phyloP scores from a whole-genome alignment of 495 filamentous ascomycete genomes.

The Apodospora peruviana region DNA sequence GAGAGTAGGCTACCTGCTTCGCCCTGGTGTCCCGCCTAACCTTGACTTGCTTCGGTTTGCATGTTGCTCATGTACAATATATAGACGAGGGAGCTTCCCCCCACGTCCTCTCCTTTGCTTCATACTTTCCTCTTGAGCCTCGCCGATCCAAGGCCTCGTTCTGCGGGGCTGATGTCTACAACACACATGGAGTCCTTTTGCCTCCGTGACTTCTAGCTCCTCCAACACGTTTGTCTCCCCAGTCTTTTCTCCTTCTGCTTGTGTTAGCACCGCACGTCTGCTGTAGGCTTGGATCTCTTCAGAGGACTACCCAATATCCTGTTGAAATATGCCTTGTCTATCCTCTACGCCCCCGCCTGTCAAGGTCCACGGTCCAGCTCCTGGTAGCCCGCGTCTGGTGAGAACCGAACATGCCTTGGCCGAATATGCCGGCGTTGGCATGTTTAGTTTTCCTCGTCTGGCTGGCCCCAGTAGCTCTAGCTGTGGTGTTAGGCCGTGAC shows the following conservation, averaged over 20 bases:
- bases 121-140: constrained; percentile 4
- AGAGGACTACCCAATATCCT: constrained; percentile 11
- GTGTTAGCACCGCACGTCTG: background rate
- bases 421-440: constrained; percentile 8
- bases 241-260: constrained; percentile 1
- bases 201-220: constrained; percentile 10
- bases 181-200: constrained; percentile 12
- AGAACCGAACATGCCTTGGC: constrained; percentile 9
- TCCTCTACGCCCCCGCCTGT: constrained; percentile 2
- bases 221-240: constrained; percentile 18
- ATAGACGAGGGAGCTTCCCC: constrained; percentile 16
- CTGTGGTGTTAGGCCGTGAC: constrained; percentile 3
- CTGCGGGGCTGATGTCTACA: constrained; percentile 16
- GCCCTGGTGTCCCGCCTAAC: constrained; percentile 13
- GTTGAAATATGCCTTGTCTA: constrained; percentile 7
- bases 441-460: constrained; percentile 9
- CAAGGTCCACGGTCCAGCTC: background rate
- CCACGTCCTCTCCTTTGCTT: constrained; percentile 8
- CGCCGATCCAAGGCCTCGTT: constrained; percentile 10
- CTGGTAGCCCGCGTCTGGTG: background rate
- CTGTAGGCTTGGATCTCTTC: background rate
- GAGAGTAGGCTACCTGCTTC: constrained; percentile 12
- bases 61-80: constrained; percentile 5
- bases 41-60: background rate
- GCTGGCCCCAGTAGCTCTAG: constrained; percentile 3